Evolutionary conservation across 2,329 filamentous ascomycete genomes (phyloP), one percentile per base, ranked within the genome.

Genomic region (Apiospora phragmitis): DNA sequence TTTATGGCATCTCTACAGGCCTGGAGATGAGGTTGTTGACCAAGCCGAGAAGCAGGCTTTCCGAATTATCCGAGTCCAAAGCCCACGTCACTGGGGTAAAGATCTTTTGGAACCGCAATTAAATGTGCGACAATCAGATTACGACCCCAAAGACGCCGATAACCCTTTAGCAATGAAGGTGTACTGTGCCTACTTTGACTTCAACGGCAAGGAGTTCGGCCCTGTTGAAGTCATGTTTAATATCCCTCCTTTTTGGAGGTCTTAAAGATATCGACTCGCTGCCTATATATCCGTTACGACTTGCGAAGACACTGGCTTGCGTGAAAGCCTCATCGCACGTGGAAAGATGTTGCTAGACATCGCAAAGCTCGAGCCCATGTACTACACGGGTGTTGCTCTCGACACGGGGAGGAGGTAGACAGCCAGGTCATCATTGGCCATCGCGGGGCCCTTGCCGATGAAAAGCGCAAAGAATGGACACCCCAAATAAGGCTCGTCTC

Each of bases 401-500:
- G 70, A 73, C 0, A 68, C 70, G 3, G 43, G 0, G 77, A 79
- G 3, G 76, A 79, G 7, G 71, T 78, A 3, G 77, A 79, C 38
- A 77, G 78, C 35, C 76, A 78, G 67, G 75, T 79, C 0, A 73
- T 79, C 8, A 70, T 79, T 26, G 77, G 79, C 38, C 77, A 77
- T 62, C 68, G 71, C 1, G 73, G 73, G 21, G 76, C 76, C 1
- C 72, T 75, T 26, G 67, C 70, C 3, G 65, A 73, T 26, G 65
- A 45, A 24, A 55, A 66, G 43, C 69, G 35, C 14, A 68, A 67
- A 35, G n/a, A 69, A 0, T 73, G 72, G 73, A 59, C 71, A 62
- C 71, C 67, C 8, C 3, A 16, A 1, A n/a, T 71, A 6, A n/a
- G 24, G 18, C 3, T 8, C 7, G 43, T 70, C 18, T 21, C 38